Evolutionary conservation across 2,329 filamentous ascomycete species (phyloP).

Genomic region (Fusarium haematococcum): DNA sequence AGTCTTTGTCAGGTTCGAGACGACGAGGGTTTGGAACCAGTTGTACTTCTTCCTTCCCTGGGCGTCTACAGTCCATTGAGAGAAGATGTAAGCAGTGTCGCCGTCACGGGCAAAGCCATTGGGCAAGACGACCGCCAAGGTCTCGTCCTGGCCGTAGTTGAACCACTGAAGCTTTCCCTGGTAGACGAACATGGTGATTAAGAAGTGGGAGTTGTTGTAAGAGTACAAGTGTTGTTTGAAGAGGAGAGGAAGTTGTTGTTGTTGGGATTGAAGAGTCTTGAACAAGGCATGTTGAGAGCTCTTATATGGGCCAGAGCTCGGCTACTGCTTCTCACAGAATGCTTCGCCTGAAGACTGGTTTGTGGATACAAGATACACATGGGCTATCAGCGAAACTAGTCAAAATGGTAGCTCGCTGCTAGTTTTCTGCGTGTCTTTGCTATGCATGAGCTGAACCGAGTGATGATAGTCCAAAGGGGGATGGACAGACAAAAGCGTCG

Average conservation of each 20-base stretch:
- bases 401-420: not conserved
- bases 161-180: conserved; percentile 36
- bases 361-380: not conserved
- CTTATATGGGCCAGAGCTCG: not conserved
- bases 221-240: not conserved
- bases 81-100: conserved; percentile 38
- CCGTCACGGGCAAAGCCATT: conserved; percentile 32
- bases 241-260: not conserved
- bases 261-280: not conserved
- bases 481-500: not conserved
- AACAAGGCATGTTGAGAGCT: not conserved
- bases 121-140: conserved; percentile 31
- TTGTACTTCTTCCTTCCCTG: conserved; percentile 29
- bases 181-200: conserved; percentile 33
- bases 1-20: conserved; percentile 14
- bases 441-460: not conserved
- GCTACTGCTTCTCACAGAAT: no score
- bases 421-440: not conserved
- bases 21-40: conserved; percentile 24
- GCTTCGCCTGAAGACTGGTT: not conserved
- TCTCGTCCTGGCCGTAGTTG: conserved; percentile 29
- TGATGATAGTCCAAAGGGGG: not conserved
- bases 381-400: not conserved
- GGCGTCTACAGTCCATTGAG: conserved; percentile 28
- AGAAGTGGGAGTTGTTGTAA: not conserved